phyloP scores from a whole-genome alignment of 257 asterid species.

The Primulina huaijiensis region DNA sequence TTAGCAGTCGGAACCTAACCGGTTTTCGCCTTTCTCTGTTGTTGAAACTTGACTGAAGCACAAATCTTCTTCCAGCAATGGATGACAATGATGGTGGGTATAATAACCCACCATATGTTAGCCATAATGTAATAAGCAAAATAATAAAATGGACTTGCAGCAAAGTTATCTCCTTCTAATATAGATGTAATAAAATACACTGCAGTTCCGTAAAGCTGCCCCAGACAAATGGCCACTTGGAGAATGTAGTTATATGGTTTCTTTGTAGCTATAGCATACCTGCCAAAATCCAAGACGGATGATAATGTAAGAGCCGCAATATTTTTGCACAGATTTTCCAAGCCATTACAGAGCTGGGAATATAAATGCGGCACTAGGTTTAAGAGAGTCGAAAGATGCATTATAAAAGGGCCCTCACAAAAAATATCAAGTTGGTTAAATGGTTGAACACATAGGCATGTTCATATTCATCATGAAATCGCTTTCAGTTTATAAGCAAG shows the following conservation, averaged over 20 bases:
- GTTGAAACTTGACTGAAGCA: slow-evolving; percentile 49
- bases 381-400: background rate
- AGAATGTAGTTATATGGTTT: slow-evolving; percentile 65
- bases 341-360: background rate
- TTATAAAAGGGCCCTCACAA: background rate
- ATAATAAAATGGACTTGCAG: slow-evolving; percentile 51
- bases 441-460: background rate
- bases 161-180: slow-evolving; percentile 87
- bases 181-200: slow-evolving; percentile 64
- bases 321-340: background rate
- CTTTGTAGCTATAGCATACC: slow-evolving; percentile 81
- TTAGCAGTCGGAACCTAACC: slow-evolving; percentile 25
- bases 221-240: slow-evolving; percentile 76
- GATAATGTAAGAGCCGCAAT: background rate
- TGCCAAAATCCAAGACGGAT: slow-evolving; percentile 29
- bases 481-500: too few species aligned
- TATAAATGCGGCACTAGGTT: background rate
- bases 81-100: slow-evolving; percentile 56
- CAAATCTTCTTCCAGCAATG: slow-evolving; percentile 79
- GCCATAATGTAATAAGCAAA: slow-evolving; percentile 64
- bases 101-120: slow-evolving; percentile 73
- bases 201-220: slow-evolving; percentile 82
- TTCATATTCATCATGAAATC: background rate
- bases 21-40: slow-evolving; percentile 58
- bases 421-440: too few species aligned